Conservation (phyloP, 2,329 filamentous ascomycete genomes). For the Monosporascus sp. region DNA sequence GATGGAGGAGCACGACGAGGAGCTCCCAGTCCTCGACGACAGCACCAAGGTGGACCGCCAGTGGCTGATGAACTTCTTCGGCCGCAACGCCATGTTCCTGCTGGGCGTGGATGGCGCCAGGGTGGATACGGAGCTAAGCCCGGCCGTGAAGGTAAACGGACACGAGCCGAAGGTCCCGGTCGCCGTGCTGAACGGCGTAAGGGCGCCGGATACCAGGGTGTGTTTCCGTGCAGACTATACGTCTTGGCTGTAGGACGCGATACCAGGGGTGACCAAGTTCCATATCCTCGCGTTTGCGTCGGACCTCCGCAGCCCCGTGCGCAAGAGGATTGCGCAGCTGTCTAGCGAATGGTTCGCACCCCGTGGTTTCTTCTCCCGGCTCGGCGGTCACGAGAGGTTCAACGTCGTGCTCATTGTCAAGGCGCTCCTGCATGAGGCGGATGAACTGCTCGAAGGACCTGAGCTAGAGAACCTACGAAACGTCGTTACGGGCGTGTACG, state of each 20-base stretch:
- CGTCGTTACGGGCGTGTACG: constrained; percentile 5
- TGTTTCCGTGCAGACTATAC: constrained; percentile 17
- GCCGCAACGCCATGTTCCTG: constrained; percentile 20
- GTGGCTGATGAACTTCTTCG: constrained; percentile 22
- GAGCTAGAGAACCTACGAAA: constrained; percentile 3
- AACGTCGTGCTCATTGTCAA: constrained; percentile 25
- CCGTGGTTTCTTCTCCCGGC: constrained; percentile 20
- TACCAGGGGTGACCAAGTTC: constrained; percentile 19
- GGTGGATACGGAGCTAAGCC: constrained; percentile 2
- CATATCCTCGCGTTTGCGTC: constrained; percentile 27
- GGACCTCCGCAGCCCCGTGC: constrained; percentile 12
- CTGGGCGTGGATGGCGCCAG: constrained; percentile 20
- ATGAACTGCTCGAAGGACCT: background rate
- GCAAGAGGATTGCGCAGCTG: constrained; percentile 8
- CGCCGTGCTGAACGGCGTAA: constrained; percentile 21
- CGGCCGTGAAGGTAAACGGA: background rate
- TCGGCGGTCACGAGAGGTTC: constrained; percentile 20
- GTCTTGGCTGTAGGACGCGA: constrained; percentile 27
- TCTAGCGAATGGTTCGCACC: constrained; percentile 7
- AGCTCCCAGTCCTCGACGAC: background rate
- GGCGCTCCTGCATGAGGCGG: constrained; percentile 18
- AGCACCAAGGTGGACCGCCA: constrained; percentile 6
- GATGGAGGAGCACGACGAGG: background rate
- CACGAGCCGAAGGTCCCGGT: constrained; percentile 3
- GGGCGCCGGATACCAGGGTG: constrained; percentile 26